Evolutionary conservation across 2,329 filamentous ascomycete genomes (phyloP).

Genomic region (Piedraia hortae): DNA sequence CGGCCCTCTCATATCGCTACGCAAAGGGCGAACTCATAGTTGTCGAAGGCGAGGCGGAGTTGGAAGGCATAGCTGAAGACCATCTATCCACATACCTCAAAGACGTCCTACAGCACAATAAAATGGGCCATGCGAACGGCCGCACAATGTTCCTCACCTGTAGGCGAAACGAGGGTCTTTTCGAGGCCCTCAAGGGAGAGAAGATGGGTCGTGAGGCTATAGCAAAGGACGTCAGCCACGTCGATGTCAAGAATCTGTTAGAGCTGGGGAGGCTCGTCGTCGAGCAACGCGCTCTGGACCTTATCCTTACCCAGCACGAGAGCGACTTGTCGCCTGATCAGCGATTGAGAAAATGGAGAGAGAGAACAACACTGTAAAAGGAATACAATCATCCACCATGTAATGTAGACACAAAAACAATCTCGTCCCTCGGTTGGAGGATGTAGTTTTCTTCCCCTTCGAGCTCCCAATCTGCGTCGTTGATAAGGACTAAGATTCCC

Average conservation of each 20-base stretch:
- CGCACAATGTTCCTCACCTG: constrained; percentile 51
- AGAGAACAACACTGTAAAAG: neutral
- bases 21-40: constrained; percentile 64
- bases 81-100: constrained; percentile 28
- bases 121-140: constrained; percentile 38
- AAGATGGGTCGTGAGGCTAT: constrained; percentile 31
- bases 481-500: constrained; percentile 86
- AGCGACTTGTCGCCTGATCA: constrained; percentile 22
- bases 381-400: constrained; percentile 57
- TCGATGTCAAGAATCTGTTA: constrained; percentile 86
- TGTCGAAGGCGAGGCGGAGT: constrained; percentile 49
- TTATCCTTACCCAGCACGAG: constrained; percentile 45
- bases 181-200: constrained; percentile 33
- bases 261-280: constrained; percentile 65
- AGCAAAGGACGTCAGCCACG: constrained; percentile 42
- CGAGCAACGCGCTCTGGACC: constrained; percentile 52
- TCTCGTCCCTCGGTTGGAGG: constrained; percentile 54
- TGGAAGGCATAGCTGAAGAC: constrained; percentile 26
- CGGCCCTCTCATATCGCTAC: constrained; percentile 76
- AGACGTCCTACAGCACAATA: constrained; percentile 41
- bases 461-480: constrained; percentile 94
- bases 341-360: constrained; percentile 1
- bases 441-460: constrained; percentile 84
- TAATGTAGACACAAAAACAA: constrained; percentile 86
- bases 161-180: constrained; percentile 32